A percentile compares a stretch with the other conserved stretches of the same genome.
Conservation (phyloP, 2,329 filamentous ascomycete genomes). For the Lojkania enalia region DNA sequence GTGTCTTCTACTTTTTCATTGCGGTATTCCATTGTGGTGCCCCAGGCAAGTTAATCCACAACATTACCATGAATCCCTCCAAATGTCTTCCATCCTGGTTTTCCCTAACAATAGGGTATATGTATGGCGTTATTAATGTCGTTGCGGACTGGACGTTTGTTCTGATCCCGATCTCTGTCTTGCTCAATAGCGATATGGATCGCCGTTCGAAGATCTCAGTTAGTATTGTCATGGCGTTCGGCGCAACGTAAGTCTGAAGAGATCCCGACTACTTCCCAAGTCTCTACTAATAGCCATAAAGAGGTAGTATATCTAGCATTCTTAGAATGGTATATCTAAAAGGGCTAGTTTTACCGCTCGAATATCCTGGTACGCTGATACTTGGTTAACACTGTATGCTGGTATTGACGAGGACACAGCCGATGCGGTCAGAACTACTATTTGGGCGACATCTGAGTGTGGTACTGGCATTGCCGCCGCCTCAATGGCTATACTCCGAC, state of each 20-base stretch:
- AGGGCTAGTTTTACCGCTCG: conserved; percentile 22
- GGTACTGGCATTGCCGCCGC: conserved; percentile 56
- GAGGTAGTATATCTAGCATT: conserved; percentile 37
- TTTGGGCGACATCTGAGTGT: conserved; percentile 55
- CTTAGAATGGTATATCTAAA: conserved; percentile 38
- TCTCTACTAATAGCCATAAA: conserved; percentile 12
- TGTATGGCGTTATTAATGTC: conserved; percentile 38
- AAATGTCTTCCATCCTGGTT: conserved; percentile 31
- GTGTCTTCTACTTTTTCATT: conserved; percentile 34
- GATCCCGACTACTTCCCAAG: not conserved
- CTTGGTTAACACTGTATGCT: not conserved
- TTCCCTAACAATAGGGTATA: conserved; percentile 30
- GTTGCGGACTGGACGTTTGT: conserved; percentile 43
- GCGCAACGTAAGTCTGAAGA: conserved; percentile 49
- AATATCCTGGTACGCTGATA: conserved; percentile 13
- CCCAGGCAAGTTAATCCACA: conserved; percentile 29
- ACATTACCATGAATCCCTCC: conserved; percentile 15
- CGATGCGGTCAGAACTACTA: conserved; percentile 43
- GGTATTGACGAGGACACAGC: conserved; percentile 21
- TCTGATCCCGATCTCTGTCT: conserved; percentile 36
- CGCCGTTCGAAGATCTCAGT: conserved; percentile 52
- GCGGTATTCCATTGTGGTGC: conserved; percentile 37
- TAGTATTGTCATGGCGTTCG: conserved; percentile 49
- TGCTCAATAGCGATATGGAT: conserved; percentile 49
- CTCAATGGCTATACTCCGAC: conserved; percentile 52